These are phyloP conservation scores for Bruguiera gymnorhiza DNA, from an alignment of 345 rosid genomes.

Conservation along the genomic window DNA sequence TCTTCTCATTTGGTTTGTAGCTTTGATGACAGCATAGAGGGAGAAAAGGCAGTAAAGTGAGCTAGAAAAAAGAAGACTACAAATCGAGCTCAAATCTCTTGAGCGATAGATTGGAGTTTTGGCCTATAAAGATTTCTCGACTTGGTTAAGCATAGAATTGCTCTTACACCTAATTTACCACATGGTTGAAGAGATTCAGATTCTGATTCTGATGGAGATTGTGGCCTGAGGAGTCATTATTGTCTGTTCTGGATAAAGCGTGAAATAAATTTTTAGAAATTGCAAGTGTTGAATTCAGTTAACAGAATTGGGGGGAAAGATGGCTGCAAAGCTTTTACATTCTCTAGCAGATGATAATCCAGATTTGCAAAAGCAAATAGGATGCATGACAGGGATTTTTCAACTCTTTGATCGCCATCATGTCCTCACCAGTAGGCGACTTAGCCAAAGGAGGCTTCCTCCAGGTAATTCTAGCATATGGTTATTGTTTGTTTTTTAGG, in stretches of 20 bases:
- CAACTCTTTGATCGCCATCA: slow-evolving; percentile 84
- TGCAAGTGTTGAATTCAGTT: background rate
- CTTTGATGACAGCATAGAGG: slow-evolving; percentile 24
- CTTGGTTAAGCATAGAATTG: slow-evolving; percentile 19
- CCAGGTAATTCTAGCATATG: slow-evolving; percentile 42
- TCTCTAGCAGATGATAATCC: slow-evolving; percentile 89
- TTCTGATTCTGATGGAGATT: slow-evolving; percentile 6
- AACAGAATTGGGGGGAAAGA: slow-evolving; percentile 19
- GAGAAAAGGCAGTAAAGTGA: slow-evolving; percentile 9
- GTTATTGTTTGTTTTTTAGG: background rate
- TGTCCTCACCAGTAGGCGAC: slow-evolving; percentile 47
- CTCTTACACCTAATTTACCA: slow-evolving; percentile 10
- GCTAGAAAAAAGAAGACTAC: background rate
- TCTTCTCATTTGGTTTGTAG: slow-evolving; percentile 28
- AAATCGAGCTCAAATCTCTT: too few species aligned
- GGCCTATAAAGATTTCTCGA: background rate
- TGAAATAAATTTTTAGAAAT: background rate
- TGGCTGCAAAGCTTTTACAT: slow-evolving; percentile 96
- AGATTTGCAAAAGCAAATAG: slow-evolving; percentile 91
- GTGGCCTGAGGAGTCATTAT: background rate
- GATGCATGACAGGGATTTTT: slow-evolving; percentile 92
- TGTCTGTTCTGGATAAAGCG: background rate
- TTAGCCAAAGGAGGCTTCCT: slow-evolving; percentile 56
- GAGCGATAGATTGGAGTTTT: too few species aligned
- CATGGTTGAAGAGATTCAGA: slow-evolving; percentile 13